A percentile compares a stretch with the other conserved stretches of the same genome.
Evolutionary conservation across 345 rosid species (phyloP).

Genomic region (Anacardium occidentale): DNA sequence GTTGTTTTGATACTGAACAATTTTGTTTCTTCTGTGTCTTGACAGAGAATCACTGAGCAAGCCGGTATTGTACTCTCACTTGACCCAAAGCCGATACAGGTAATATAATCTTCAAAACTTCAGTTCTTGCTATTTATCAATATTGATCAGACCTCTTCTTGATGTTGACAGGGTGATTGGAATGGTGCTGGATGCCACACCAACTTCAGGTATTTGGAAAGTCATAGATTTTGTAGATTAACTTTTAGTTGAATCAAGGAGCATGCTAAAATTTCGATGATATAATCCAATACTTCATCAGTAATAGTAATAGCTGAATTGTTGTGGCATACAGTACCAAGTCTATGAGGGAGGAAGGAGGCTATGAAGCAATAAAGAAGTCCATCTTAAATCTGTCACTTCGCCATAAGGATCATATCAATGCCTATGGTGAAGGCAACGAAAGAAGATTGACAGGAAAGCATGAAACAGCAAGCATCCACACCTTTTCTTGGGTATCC

Average conservation of each 20-base stretch:
- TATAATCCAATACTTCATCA: not conserved
- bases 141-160: not conserved
- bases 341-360: constrained; percentile 95
- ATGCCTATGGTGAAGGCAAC: constrained; percentile 97
- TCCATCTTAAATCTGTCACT: constrained; percentile 89
- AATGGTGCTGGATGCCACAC: constrained; percentile 99
- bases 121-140: not conserved
- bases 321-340: constrained; percentile 57
- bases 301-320: not conserved
- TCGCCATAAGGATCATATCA: constrained; percentile 83
- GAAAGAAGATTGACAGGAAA: constrained; percentile 96
- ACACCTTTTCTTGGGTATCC: constrained; percentile 87
- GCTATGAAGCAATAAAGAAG: constrained; percentile 82
- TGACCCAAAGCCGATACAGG: constrained; percentile 96
- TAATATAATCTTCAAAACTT: constrained; percentile 14
- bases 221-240: not conserved
- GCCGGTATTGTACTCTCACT: constrained; percentile 87
- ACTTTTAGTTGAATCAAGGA: not conserved
- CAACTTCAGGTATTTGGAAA: constrained; percentile 58
- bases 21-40: constrained; percentile 15
- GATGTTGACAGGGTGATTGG: constrained; percentile 74
- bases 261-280: not conserved
- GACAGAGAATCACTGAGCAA: constrained; percentile 97
- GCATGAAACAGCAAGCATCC: constrained; percentile 92
- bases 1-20: not conserved